These are phyloP conservation scores for Sarocladium strictum DNA, from an alignment of 2,329 filamentous ascomycete genomes.

Conservation along the genomic window DNA sequence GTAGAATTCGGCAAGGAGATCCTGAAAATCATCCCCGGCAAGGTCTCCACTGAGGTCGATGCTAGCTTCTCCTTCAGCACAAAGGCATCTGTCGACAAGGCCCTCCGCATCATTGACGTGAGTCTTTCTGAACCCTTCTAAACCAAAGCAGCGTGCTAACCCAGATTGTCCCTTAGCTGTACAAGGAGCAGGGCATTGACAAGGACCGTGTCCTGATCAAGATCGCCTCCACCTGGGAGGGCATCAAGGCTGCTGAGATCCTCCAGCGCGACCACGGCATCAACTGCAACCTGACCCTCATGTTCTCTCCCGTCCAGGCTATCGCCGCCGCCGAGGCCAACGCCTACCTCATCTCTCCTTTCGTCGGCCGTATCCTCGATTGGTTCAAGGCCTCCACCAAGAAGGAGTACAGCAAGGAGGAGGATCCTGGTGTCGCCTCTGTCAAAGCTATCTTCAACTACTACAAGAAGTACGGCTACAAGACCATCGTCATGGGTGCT, in stretches of 20 bases:
- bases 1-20: slow-evolving; percentile 99
- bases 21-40: slow-evolving; percentile 91
- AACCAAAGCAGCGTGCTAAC: slow-evolving; percentile 11
- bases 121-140: no score
- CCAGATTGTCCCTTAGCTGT: slow-evolving; percentile 57
- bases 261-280: slow-evolving; percentile 92
- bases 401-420: slow-evolving; percentile 83
- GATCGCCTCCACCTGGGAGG: slow-evolving; percentile 98
- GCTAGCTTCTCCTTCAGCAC: slow-evolving; percentile 94
- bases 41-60: slow-evolving; percentile 98
- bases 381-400: slow-evolving; percentile 97
- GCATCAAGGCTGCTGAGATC: slow-evolving; percentile 97
- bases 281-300: slow-evolving; percentile 98
- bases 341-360: slow-evolving; percentile 97
- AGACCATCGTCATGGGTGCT: slow-evolving; percentile 99
- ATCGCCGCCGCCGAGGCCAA: slow-evolving; percentile 92
- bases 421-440: slow-evolving; percentile 94
- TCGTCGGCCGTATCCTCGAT: slow-evolving; percentile 98
- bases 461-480: slow-evolving; percentile 99
- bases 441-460: slow-evolving; percentile 98
- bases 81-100: slow-evolving; percentile 88
- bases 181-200: slow-evolving; percentile 83
- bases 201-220: slow-evolving; percentile 98
- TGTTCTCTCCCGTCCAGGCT: slow-evolving; percentile 95
- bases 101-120: slow-evolving; percentile 93